Evolutionary conservation across 352 stramenopile genomes (phyloP).

Genomic region (Bremia lactucae): DNA sequence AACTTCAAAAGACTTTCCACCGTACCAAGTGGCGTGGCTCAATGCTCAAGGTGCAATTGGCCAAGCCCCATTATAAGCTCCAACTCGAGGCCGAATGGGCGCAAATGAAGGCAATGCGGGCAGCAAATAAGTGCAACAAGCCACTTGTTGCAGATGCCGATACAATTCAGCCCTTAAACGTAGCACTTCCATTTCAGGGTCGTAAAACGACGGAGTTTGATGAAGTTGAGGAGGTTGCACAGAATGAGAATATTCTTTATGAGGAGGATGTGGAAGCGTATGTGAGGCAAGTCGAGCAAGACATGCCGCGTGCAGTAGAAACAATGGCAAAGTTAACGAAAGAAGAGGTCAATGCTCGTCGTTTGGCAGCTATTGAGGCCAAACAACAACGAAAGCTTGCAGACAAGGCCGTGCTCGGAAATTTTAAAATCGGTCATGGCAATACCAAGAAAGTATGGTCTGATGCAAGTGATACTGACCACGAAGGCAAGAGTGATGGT

Average conservation of each 20-base stretch:
- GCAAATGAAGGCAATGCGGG: not conserved
- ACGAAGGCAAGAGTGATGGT: conserved; percentile 8
- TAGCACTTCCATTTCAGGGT: conserved; percentile 13
- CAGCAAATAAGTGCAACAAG: not conserved
- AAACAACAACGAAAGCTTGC: conserved; percentile 28
- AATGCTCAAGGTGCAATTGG: conserved; percentile 47
- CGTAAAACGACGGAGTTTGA: conserved; percentile 9
- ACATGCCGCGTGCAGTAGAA: too few species aligned
- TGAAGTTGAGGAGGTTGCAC: conserved; percentile 2
- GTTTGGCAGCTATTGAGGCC: conserved; percentile 43
- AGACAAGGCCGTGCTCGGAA: conserved; percentile 16
- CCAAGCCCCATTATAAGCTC: conserved; percentile 43
- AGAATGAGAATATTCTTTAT: conserved; percentile 9
- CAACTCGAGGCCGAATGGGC: conserved; percentile 26
- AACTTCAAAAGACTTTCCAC: conserved; percentile 55
- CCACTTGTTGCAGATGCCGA: conserved; percentile 1
- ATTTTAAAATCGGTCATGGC: conserved; percentile 12
- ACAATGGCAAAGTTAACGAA: conserved; percentile 11
- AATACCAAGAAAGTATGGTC: conserved; percentile 70
- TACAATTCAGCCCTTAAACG: conserved; percentile 9
- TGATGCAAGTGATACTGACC: conserved; percentile 53
- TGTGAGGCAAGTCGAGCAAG: conserved; percentile 25
- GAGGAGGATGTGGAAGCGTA: conserved; percentile 31
- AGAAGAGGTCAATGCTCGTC: conserved; percentile 20
- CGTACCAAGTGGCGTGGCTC: conserved; percentile 62